Evolutionary conservation across 78 protist species (phyloP).

Genomic region (Fonticula alba): DNA sequence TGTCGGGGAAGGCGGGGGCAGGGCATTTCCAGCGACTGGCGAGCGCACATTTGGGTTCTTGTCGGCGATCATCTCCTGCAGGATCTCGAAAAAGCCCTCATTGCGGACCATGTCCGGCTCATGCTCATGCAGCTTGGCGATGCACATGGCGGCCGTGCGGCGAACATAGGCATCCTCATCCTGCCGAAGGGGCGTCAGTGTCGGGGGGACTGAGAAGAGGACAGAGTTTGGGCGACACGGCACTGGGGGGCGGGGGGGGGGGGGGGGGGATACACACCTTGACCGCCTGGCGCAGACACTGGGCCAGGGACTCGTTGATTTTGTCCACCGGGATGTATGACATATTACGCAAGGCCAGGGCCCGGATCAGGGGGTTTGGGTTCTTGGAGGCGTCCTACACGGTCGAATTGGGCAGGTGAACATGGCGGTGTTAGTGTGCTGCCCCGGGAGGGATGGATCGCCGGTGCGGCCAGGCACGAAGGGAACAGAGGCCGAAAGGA

Average conservation of each 20-base stretch:
- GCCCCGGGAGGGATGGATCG: no score
- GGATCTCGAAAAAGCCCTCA: conserved; percentile 65
- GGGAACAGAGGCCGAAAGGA: no score
- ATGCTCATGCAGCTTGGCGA: conserved; percentile 78
- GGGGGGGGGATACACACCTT: no score
- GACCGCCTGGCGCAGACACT: conserved; percentile 5
- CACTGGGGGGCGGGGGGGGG: conserved; percentile 17
- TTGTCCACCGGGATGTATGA: conserved; percentile 79
- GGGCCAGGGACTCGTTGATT: conserved; percentile 63
- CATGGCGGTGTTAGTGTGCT: no score
- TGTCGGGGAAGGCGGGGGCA: no score
- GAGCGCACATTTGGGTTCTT: conserved; percentile 81
- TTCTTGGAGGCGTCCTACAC: conserved; percentile 79
- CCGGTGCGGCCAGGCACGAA: no score
- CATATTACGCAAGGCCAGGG: conserved; percentile 92
- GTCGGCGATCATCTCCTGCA: conserved; percentile 66
- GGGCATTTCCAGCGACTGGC: no score
- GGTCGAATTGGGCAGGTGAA: no score
- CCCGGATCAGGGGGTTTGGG: conserved; percentile 78
- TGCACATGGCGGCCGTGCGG: conserved; percentile 87
- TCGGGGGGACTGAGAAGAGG: no score
- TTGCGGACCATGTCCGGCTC: conserved; percentile 56
- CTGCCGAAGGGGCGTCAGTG: conserved; percentile 39
- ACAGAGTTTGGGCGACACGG: no score
- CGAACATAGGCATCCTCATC: conserved; percentile 86